Evolutionary conservation across 164 flowering plant species (phyloP), one percentile per base, ranked within the genome.

Genomic region (Stephania yunnanensis): DNA sequence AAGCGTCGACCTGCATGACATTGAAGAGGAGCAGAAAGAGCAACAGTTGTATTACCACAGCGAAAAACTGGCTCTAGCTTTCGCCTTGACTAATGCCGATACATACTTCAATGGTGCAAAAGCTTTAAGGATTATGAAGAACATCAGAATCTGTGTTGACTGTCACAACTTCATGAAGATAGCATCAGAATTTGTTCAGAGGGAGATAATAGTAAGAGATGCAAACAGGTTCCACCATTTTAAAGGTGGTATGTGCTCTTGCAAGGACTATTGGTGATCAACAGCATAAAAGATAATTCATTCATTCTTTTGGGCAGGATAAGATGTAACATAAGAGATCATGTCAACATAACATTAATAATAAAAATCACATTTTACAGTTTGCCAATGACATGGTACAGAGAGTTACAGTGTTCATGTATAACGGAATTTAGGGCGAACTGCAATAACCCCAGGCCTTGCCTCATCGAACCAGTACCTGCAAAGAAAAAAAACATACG

Each of bases 211-310:
- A 64, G 89, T 91, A 69, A 91, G 95, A 79, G 93, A 91, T 82
- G 86, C 91, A 50, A 90, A 87, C 70, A 88, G 93, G 22, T 90
- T 92, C 78, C 94, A 92, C 80, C 92, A 86, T 83, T 92, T 91
- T 70, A 80, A 80, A 72, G 79, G 77, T 22, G 85, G 82, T 53
- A n/a, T 61, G 2, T 92, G 97, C 83, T 92, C 97, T 70, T 92
- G 97, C 76, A 82, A 83, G 68, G 95, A 92, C 73, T 90, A 86
- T 52, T 92, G 95, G 97, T 92, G 80, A 87, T 67, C 48, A 70
- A 64, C 64, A 69, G n/a, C 30, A 53, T 53, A 6, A 42, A 1
- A 58, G 6, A 50, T 50, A 1, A n/a, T n/a, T n/a, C 15, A 58
- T 58, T 58, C n/a, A 15, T 19, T 58, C 13, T 5, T 10, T 58